Evolutionary conservation across 768 basidiomycete genomes (phyloP).

Genomic region (Pluteus cervinus): DNA sequence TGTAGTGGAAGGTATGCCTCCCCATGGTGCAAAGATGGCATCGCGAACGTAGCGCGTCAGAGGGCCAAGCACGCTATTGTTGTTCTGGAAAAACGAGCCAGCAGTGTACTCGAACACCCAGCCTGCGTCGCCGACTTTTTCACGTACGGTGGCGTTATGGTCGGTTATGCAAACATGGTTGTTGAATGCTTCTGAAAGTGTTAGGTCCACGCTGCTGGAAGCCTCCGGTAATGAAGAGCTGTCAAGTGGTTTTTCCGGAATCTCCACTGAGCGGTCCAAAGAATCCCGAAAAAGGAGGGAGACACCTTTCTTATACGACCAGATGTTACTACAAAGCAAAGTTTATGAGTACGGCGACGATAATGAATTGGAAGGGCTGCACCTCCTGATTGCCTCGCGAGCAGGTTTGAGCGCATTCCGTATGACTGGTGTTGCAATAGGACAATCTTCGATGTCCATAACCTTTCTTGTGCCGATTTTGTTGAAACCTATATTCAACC

Average conservation of each 20-base stretch:
- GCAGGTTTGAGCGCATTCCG: constrained; percentile 60
- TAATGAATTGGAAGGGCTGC: not conserved
- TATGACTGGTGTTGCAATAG: constrained; percentile 79
- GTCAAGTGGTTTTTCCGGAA: constrained; percentile 27
- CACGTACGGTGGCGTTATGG: constrained; percentile 75
- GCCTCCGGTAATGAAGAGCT: constrained; percentile 7
- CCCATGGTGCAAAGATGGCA: constrained; percentile 69
- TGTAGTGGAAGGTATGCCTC: constrained; percentile 19
- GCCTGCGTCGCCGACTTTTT: constrained; percentile 77
- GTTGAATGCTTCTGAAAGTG: constrained; percentile 32
- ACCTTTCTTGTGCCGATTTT: constrained; percentile 63
- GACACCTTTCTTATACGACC: constrained; percentile 79
- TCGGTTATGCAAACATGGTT: constrained; percentile 79
- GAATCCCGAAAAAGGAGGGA: constrained; percentile 91
- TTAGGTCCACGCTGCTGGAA: too few species aligned
- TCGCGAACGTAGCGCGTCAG: constrained; percentile 80
- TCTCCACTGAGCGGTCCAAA: too few species aligned
- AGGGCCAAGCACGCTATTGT: constrained; percentile 84
- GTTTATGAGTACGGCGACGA: constrained; percentile 6
- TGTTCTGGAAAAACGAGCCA: constrained; percentile 97
- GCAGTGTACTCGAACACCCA: constrained; percentile 81
- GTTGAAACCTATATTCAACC: constrained; percentile 90
- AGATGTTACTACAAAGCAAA: constrained; percentile 54
- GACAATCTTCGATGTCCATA: constrained; percentile 96
- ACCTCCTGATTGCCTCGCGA: constrained; percentile 65